Conservation (phyloP, 225 moss, liverwort and hornwort species). For the Asterella californica region DNA sequence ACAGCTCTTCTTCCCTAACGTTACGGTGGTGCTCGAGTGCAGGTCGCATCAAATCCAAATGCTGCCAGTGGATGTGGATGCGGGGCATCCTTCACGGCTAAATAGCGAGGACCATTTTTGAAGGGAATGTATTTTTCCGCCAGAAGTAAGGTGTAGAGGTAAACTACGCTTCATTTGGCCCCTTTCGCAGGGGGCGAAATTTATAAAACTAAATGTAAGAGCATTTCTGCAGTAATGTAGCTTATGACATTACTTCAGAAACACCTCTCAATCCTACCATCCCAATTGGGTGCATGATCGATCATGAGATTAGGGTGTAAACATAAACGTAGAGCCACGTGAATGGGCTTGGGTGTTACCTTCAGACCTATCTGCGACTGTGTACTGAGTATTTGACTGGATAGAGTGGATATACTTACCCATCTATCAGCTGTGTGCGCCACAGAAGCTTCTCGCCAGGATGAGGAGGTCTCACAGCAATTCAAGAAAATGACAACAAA, state of each 20-base stretch:
- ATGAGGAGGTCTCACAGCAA: neutral
- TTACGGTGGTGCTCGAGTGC: slow-evolving; percentile 18
- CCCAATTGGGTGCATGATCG: neutral
- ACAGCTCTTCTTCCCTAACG: neutral
- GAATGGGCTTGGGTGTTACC: neutral
- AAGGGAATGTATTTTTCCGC: neutral
- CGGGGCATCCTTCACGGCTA: slow-evolving; percentile 86
- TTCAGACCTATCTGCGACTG: neutral
- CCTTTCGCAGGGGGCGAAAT: neutral
- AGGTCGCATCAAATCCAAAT: slow-evolving; percentile 82
- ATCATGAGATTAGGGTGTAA: neutral
- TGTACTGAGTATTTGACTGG: neutral
- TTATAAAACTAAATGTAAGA: no score
- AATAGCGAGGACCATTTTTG: slow-evolving; percentile 32
- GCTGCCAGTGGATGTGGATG: slow-evolving; percentile 85
- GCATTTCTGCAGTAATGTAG: no score
- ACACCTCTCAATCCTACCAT: neutral
- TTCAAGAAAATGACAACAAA: neutral
- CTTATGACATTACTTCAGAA: neutral
- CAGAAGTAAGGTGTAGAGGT: neutral
- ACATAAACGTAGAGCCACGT: neutral
- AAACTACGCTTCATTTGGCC: neutral
- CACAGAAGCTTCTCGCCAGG: neutral
- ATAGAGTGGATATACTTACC: neutral
- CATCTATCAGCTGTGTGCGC: neutral